Evolutionary conservation across 2,329 filamentous ascomycete genomes (phyloP).

Genomic region (Conoideocrella luteorostrata): DNA sequence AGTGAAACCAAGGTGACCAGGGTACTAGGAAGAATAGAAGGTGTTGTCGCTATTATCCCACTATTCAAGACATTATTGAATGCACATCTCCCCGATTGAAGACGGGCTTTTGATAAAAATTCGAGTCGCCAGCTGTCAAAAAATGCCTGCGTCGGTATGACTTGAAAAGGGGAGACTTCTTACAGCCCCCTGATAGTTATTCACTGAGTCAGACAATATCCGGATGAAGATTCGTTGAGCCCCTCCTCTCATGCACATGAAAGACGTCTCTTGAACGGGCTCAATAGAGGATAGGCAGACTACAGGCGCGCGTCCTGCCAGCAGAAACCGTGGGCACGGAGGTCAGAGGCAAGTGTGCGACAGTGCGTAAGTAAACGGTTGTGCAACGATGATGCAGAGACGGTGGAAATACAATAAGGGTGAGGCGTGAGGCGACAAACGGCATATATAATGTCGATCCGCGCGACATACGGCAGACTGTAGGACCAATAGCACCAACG

Average conservation of each 20-base stretch:
- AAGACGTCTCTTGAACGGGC: not conserved
- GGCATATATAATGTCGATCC: slow-evolving; percentile 15
- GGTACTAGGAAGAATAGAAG: slow-evolving; percentile 7
- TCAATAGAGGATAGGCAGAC: not conserved
- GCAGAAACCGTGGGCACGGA: not conserved
- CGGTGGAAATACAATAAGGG: slow-evolving; percentile 8
- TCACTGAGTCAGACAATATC: not conserved
- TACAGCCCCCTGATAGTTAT: not conserved
- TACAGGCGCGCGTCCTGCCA: slow-evolving; percentile 8
- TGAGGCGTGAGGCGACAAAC: slow-evolving; percentile 6
- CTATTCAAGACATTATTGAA: slow-evolving; percentile 9
- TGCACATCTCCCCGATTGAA: not conserved
- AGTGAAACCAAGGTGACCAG: slow-evolving; percentile 5
- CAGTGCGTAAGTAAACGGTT: not conserved
- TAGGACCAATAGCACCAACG: slow-evolving; percentile 5
- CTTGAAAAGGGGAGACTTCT: not conserved
- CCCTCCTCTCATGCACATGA: slow-evolving; percentile 2
- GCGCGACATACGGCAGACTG: slow-evolving; percentile 12
- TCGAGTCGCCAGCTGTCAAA: slow-evolving; percentile 3
- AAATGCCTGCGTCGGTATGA: not conserved
- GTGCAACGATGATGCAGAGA: slow-evolving; percentile 1
- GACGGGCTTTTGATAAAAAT: not conserved
- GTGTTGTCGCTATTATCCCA: slow-evolving; percentile 7
- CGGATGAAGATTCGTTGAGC: not conserved
- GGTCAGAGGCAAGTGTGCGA: slow-evolving; percentile 5